Evolutionary conservation across 1,284 basidiomycete genomes (phyloP).

Genomic region (Leccinum griseonigrum): DNA sequence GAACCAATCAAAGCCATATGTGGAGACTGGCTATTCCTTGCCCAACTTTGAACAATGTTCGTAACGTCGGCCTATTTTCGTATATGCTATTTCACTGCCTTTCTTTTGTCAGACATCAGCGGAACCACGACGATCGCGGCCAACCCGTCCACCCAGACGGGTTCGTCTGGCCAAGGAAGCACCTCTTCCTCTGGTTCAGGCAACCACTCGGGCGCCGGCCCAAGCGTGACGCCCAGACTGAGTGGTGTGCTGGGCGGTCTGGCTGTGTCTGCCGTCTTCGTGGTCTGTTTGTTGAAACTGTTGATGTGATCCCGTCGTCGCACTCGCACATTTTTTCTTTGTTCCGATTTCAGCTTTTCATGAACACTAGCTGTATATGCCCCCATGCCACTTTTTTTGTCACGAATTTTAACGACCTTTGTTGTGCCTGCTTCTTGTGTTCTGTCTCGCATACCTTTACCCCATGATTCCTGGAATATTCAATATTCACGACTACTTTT

Average conservation of each 20-base stretch:
- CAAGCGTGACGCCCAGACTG: neutral
- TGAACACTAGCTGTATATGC: neutral
- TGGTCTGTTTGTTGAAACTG: neutral
- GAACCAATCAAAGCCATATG: constrained; percentile 48
- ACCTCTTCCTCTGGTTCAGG: neutral
- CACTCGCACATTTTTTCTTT: neutral
- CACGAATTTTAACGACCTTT: neutral
- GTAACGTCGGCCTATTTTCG: constrained; percentile 13
- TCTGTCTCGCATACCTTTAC: neutral
- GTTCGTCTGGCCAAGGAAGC: neutral
- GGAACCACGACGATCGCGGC: constrained; percentile 23
- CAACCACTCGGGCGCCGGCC: neutral
- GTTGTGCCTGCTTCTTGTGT: neutral
- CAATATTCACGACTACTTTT: neutral
- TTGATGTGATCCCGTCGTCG: neutral
- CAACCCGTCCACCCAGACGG: neutral
- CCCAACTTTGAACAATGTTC: constrained; percentile 47
- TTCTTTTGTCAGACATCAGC: constrained; percentile 17
- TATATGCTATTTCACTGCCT: neutral
- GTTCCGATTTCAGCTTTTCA: neutral
- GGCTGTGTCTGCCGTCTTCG: neutral
- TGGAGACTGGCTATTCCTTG: constrained; percentile 39
- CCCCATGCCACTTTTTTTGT: neutral
- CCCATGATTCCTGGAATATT: neutral
- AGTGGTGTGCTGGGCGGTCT: neutral